These are phyloP conservation scores for Salinomyces thailandicus DNA, from an alignment of 2,329 filamentous ascomycete genomes.

Conservation along the genomic window DNA sequence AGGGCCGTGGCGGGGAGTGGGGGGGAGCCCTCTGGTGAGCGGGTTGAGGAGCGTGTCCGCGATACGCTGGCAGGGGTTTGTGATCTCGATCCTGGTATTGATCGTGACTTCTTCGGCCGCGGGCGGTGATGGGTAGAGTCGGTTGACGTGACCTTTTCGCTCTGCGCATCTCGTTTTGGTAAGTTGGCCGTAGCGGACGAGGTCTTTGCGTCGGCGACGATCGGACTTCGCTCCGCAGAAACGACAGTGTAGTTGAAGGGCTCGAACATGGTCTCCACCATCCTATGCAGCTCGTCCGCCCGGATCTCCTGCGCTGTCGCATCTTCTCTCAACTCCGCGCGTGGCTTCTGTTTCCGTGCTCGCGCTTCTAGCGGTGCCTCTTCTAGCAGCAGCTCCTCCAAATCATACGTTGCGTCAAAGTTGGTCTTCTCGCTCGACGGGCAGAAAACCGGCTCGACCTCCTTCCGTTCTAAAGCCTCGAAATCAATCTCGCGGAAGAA, in stretches of 20 bases:
- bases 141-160: conserved; percentile 10
- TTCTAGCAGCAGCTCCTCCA: conserved; percentile 86
- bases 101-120: conserved; percentile 11
- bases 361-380: conserved; percentile 90
- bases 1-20: conserved; percentile 26
- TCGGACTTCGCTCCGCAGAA: conserved; percentile 53
- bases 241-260: conserved; percentile 90
- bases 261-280: conserved; percentile 89
- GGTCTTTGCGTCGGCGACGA: conserved; percentile 6
- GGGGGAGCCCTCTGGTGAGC: conserved; percentile 39
- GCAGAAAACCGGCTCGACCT: conserved; percentile 81
- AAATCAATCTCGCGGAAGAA: conserved; percentile 89
- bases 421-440: conserved; percentile 97
- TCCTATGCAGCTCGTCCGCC: conserved; percentile 83
- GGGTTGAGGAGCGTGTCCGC: conserved; percentile 34
- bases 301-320: conserved; percentile 90
- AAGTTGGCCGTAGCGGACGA: conserved; percentile 5
- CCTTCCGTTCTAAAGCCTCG: conserved; percentile 68
- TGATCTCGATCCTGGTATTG: conserved; percentile 24
- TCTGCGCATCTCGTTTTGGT: conserved; percentile 7
- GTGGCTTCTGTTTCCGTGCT: conserved; percentile 83
- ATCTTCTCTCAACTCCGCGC: conserved; percentile 84
- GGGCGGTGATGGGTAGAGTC: conserved; percentile 3
- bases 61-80: conserved; percentile 30
- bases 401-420: conserved; percentile 94